phyloP scores from a whole-genome alignment of 2,329 filamentous ascomycete genomes.

The Hymenoscyphus occultus region DNA sequence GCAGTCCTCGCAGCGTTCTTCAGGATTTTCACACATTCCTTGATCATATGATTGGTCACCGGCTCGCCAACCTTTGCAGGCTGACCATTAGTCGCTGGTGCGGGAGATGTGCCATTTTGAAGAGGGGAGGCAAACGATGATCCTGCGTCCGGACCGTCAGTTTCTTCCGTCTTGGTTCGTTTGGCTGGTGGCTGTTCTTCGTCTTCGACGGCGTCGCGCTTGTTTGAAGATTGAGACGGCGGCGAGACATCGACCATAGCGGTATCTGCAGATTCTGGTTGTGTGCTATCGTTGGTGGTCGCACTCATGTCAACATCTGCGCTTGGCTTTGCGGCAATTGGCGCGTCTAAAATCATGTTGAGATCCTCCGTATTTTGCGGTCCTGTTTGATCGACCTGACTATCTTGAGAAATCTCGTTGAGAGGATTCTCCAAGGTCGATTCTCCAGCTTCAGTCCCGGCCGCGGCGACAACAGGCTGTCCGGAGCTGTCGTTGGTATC shows the following conservation, averaged over 20 bases:
- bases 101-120: constrained; percentile 26
- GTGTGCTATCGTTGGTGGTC: neutral
- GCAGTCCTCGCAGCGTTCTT: constrained; percentile 84
- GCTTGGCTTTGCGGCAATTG: neutral
- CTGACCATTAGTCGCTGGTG: constrained; percentile 9
- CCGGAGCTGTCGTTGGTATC: neutral
- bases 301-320: neutral
- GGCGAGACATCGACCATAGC: constrained; percentile 36
- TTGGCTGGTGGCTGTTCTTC: constrained; percentile 69
- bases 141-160: constrained; percentile 16
- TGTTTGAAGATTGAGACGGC: constrained; percentile 50
- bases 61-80: constrained; percentile 1
- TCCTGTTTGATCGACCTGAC: neutral
- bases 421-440: neutral
- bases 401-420: neutral
- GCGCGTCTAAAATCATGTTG: neutral
- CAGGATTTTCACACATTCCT: constrained; percentile 62
- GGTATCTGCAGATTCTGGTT: constrained; percentile 1
- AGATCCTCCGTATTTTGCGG: neutral
- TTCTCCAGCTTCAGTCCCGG: neutral
- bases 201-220: constrained; percentile 76
- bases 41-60: constrained; percentile 58
- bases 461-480: neutral
- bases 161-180: constrained; percentile 69
- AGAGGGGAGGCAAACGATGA: constrained; percentile 17